Percentiles rank a stretch among this genome's conserved stretches.
These are phyloP conservation scores for Geotrichum klebahnii DNA, from an alignment of 1,139 yeast species.

Conservation along the genomic window DNA sequence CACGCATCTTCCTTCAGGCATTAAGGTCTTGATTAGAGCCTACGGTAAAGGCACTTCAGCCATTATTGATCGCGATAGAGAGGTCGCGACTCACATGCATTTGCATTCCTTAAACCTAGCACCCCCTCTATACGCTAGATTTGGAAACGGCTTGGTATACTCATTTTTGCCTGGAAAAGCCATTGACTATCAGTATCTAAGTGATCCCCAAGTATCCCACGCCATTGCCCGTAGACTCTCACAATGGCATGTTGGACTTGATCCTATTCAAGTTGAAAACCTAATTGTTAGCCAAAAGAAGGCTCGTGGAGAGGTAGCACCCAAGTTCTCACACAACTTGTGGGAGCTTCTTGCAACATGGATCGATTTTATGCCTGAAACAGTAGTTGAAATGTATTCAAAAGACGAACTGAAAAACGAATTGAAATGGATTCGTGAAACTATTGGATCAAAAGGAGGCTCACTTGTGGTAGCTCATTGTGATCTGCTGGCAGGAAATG, in stretches of 20 bases:
- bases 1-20: conserved; percentile 23
- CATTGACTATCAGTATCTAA: conserved; percentile 53
- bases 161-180: conserved; percentile 68
- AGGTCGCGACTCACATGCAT: conserved; percentile 65
- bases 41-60: conserved; percentile 73
- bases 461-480: conserved; percentile 61
- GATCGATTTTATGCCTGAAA: conserved; percentile 55
- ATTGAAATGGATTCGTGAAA: conserved; percentile 51
- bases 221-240: conserved; percentile 66
- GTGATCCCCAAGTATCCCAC: conserved; percentile 48
- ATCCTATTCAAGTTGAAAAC: conserved; percentile 47
- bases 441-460: conserved; percentile 46
- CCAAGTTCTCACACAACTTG: conserved; percentile 38
- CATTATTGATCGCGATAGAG: conserved; percentile 72
- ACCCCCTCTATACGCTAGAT: conserved; percentile 64
- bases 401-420: conserved; percentile 46
- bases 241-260: conserved; percentile 57
- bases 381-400: conserved; percentile 28
- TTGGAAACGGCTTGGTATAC: conserved; percentile 70
- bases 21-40: conserved; percentile 59
- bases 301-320: background rate
- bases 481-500: conserved; percentile 68
- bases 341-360: conserved; percentile 62
- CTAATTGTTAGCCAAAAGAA: conserved; percentile 39
- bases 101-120: conserved; percentile 61